Evolutionary conservation across 2,329 filamentous ascomycete genomes (phyloP).

Genomic region (Scortechinia acanthostroma): DNA sequence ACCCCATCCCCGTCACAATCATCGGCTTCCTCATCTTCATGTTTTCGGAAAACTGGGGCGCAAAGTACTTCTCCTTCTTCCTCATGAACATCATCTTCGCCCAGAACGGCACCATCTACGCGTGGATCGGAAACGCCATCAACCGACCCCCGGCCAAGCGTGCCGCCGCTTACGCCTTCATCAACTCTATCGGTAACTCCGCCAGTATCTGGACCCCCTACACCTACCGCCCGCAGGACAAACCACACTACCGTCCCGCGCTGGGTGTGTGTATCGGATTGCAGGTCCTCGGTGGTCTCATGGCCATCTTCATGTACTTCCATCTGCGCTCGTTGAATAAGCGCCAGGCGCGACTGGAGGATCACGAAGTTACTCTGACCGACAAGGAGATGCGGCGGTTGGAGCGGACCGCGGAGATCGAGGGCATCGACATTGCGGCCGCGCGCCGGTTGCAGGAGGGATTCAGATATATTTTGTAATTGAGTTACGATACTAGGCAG

Average conservation of each 20-base stretch:
- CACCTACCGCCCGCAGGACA: slow-evolving; percentile 29
- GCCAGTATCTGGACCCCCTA: slow-evolving; percentile 42
- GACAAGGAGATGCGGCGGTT: slow-evolving; percentile 35
- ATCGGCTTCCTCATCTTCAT: slow-evolving; percentile 45
- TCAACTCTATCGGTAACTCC: slow-evolving; percentile 44
- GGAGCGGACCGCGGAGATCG: slow-evolving; percentile 38
- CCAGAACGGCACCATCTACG: slow-evolving; percentile 37
- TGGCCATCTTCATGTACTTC: slow-evolving; percentile 24
- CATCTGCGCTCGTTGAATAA: slow-evolving; percentile 35
- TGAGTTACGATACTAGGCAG: neutral
- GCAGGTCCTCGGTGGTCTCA: slow-evolving; percentile 20
- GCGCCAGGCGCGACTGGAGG: slow-evolving; percentile 38
- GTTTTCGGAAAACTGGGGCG: slow-evolving; percentile 37
- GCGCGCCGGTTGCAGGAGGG: slow-evolving; percentile 43
- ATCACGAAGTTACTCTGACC: slow-evolving; percentile 31
- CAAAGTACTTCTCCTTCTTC: slow-evolving; percentile 46
- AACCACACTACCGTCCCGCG: slow-evolving; percentile 27
- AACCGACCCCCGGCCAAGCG: slow-evolving; percentile 44
- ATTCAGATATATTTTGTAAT: slow-evolving; percentile 38
- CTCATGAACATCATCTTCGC: slow-evolving; percentile 46
- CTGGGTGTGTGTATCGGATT: slow-evolving; percentile 30
- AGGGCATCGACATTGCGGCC: slow-evolving; percentile 37
- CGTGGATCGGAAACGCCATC: slow-evolving; percentile 40
- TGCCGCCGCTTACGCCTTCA: slow-evolving; percentile 42
- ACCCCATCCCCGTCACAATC: slow-evolving; percentile 40